phyloP scores from a whole-genome alignment of 345 rosid genomes.

The rapeseed (Brassica napus) region DNA sequence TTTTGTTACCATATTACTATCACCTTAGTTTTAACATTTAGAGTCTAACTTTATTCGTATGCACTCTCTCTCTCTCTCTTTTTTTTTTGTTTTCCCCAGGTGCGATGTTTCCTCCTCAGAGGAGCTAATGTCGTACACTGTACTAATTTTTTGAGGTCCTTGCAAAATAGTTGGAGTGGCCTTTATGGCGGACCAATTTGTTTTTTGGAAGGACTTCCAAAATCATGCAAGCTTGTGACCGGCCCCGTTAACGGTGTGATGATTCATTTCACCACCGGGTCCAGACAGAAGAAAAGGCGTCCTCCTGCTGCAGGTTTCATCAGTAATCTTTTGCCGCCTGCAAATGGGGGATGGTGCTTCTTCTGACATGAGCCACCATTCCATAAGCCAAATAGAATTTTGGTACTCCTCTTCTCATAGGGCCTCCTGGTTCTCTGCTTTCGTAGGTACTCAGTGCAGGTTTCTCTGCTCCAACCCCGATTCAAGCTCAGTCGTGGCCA shows the following conservation, averaged over 20 bases:
- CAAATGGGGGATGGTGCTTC: slow-evolving; percentile 88
- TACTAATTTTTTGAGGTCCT: slow-evolving; percentile 70
- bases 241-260: slow-evolving; percentile 81
- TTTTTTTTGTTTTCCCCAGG: slow-evolving; percentile 72
- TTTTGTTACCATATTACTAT: not conserved
- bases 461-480: not conserved
- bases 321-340: slow-evolving; percentile 74
- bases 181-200: slow-evolving; percentile 63
- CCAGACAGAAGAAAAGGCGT: slow-evolving; percentile 71
- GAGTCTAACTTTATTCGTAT: slow-evolving; percentile 60
- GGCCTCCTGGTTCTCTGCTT: not conserved
- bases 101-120: slow-evolving; percentile 79
- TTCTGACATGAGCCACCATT: slow-evolving; percentile 71
- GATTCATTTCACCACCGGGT: slow-evolving; percentile 69
- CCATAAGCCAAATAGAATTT: slow-evolving; percentile 41
- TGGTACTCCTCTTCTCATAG: slow-evolving; percentile 62
- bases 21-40: too few relatives aligned
- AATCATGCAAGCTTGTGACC: slow-evolving; percentile 71
- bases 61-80: slow-evolving; percentile 55
- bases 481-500: not conserved
- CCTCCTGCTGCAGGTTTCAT: slow-evolving; percentile 88
- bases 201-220: slow-evolving; percentile 69
- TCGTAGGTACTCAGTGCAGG: not conserved
- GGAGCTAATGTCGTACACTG: slow-evolving; percentile 99
- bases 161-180: slow-evolving; percentile 76